Evolutionary conservation across 805 yeast species (phyloP), one percentile per base, ranked within the genome.

Genomic region (Yueomyces sinensis): DNA sequence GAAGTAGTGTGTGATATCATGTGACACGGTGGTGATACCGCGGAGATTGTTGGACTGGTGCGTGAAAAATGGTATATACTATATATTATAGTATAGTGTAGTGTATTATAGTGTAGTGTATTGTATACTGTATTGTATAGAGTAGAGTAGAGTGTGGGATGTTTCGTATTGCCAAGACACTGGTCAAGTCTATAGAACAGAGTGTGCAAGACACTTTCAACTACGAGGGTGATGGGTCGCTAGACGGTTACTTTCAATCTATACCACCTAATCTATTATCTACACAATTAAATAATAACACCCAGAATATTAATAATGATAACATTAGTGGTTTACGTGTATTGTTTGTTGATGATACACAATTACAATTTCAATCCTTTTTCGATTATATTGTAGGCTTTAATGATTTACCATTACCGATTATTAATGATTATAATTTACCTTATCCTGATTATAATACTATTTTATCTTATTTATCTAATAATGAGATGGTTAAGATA

Each of bases 321-420:
- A 44, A 49, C 9, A 49, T 56, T 7, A 46, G 58, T 31, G 91
- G 87, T 0, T 63, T 80, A 33, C 63, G 87, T 27, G 70, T 81
- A 2, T 46, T 80, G 2, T 59, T 56, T 35, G 70, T 80, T 0
- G 56, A 60, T 13, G 78, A 70, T 13, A 54, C 58, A 6, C 63
- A 58, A 20, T 60, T 65, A 17, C 82, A 80, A 3, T 53, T 91
- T 20, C 93, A 86, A 56, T 66, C 91, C 9, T 80, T 83, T 73
- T 91, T 89, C 50, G 98, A 89, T 53, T 89, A 68, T 52, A 73
- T 89, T 25, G 67, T 84, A n/a, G 79, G 81, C 1, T 62, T 86
- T 37, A 82, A 89, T 45, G 83, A 82, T 31, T 77, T 71, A 42
- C 81, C 79, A 15, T 47, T 75, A 17, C 62, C 65, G 14, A 43